Base-by-base conservation (phyloP, 768 basidiomycete species). In the Gyrodon lividus region DNA sequence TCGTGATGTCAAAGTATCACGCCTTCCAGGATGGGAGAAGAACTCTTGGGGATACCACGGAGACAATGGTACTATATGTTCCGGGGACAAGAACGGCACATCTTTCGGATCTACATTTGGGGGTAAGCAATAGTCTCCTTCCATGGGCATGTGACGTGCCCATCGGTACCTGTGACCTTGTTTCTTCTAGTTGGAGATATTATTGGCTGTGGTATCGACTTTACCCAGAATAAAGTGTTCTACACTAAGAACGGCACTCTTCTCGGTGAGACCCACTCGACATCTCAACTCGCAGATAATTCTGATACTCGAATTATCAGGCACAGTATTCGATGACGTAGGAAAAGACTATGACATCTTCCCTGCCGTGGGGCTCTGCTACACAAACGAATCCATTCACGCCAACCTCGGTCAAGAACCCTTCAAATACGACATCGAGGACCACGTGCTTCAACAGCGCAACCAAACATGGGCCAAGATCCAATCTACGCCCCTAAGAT, bases 131-230 rank as follows among this genome's bases (percentile, higher is more conserved):
- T 5, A 13, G 17, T 34, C 30, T 45, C 53, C 40, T 28, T 39
- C 35, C 23, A n/a, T 40, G 17, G 35, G 19, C 6, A 37, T 13
- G 31, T 1, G 16, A 52, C 24, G 20, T 39, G 22, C 3, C 12
- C 31, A 28, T 26, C 24, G 12, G 19, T 28, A 50, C 22, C 24
- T 39, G 19, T 48, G 48, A 58, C 48, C 48, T 30, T 42, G 46
- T 55, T 44, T 51, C 17, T 40, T 38, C 42, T 52, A 95, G 93
- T 84, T 39, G 89, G 87, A 7, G 96, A 99, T 66, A 72, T 86
- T 22, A 79, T 99, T 52, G 96, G 96, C 10, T 96, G 93, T 62
- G 96, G 96, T 1, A 78, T 98, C 52, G 92, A 98, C 69, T 97
- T 93, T 63, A 85, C 84, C 39, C 82, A 79, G 17, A 78, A 89